Conservation (phyloP, 371 early-diverging fungal species). For the Mortierella sp. region DNA sequence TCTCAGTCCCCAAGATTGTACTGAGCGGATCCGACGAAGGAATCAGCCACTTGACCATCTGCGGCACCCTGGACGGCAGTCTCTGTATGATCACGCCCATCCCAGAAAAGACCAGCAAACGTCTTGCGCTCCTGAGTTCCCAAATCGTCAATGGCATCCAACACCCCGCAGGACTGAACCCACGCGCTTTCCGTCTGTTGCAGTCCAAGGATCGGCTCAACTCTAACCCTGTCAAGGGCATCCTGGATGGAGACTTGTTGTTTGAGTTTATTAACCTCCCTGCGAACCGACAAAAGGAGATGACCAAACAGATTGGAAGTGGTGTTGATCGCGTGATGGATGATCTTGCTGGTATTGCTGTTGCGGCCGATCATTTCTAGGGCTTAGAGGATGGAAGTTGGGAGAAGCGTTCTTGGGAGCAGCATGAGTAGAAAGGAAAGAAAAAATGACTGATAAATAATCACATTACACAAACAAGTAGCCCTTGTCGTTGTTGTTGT, state of each 20-base stretch:
- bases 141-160: slow-evolving; percentile 85
- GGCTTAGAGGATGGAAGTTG: no score
- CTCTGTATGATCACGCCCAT: slow-evolving; percentile 84
- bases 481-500: background rate
- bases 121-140: slow-evolving; percentile 82
- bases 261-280: slow-evolving; percentile 81
- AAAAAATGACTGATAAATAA: background rate
- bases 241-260: slow-evolving; percentile 92
- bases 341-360: slow-evolving; percentile 81
- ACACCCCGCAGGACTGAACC: slow-evolving; percentile 94
- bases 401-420: background rate
- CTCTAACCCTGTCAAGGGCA: slow-evolving; percentile 75
- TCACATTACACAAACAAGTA: background rate
- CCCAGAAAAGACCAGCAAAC: slow-evolving; percentile 92
- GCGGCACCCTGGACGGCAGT: slow-evolving; percentile 80
- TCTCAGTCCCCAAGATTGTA: slow-evolving; percentile 66
- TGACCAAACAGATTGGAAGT: slow-evolving; percentile 92
- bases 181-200: slow-evolving; percentile 84
- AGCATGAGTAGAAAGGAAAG: background rate
- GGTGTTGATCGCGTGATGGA: slow-evolving; percentile 86
- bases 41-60: slow-evolving; percentile 33
- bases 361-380: slow-evolving; percentile 84
- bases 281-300: slow-evolving; percentile 80
- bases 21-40: slow-evolving; percentile 46
- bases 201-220: slow-evolving; percentile 75